Conservation (phyloP, 2,329 filamentous ascomycete species). For the Ophiobolus disseminans region DNA sequence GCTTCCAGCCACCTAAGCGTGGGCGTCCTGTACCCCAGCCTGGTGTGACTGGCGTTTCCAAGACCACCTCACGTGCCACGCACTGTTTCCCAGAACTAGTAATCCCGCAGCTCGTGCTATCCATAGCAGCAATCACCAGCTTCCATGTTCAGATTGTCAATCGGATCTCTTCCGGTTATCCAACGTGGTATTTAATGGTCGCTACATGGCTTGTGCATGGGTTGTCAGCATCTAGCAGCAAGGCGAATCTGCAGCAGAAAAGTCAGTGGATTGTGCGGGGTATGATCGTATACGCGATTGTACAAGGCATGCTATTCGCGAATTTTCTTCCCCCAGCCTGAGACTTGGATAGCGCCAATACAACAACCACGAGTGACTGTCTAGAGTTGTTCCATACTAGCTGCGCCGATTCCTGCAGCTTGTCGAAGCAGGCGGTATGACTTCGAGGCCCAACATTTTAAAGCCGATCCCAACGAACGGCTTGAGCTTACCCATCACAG, state of each 20-base stretch:
- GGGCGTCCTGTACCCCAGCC: slow-evolving; percentile 23
- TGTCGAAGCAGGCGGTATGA: too few species aligned
- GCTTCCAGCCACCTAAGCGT: slow-evolving; percentile 46
- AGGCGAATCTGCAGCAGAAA: not conserved
- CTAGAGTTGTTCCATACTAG: not conserved
- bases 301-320: slow-evolving; percentile 85
- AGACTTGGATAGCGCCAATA: slow-evolving; percentile 8
- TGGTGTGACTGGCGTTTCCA: slow-evolving; percentile 14
- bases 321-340: slow-evolving; percentile 91
- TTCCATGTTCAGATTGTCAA: slow-evolving; percentile 97
- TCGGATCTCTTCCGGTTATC: slow-evolving; percentile 84
- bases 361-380: not conserved
- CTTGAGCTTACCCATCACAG: too few species aligned
- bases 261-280: slow-evolving; percentile 43
- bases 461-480: too few species aligned
- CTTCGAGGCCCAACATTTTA: too few species aligned
- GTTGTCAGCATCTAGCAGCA: not conserved
- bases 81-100: slow-evolving; percentile 61
- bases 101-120: slow-evolving; percentile 74
- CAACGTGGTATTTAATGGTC: slow-evolving; percentile 86
- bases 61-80: slow-evolving; percentile 6
- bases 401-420: too few species aligned
- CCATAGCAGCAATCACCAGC: slow-evolving; percentile 73
- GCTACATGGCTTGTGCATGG: slow-evolving; percentile 52
- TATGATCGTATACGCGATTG: slow-evolving; percentile 80